Conservation (phyloP, 495 filamentous ascomycete species). For the Daldinia loculata region DNA sequence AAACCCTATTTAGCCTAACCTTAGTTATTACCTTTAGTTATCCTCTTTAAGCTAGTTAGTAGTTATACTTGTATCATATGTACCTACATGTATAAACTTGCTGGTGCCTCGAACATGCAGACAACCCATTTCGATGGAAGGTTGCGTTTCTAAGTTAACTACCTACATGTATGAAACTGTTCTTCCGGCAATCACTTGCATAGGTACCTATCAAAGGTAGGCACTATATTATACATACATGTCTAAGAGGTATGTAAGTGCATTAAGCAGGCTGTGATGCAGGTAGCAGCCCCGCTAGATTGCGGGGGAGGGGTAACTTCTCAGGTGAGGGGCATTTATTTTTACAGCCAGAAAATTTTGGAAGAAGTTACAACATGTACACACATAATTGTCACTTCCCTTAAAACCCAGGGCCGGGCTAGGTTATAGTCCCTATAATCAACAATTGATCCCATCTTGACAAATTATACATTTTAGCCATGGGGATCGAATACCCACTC, state of each 20-base stretch:
- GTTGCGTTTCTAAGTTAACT: no score
- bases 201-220: neutral
- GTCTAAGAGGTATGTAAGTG: neutral
- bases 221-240: neutral
- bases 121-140: no score
- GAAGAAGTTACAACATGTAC: conserved; percentile 19
- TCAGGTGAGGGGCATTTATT: conserved; percentile 43
- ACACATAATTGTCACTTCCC: conserved; percentile 6
- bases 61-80: no score
- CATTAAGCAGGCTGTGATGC: neutral
- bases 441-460: conserved; percentile 1
- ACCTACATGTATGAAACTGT: neutral
- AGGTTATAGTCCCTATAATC: neutral
- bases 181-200: conserved; percentile 1
- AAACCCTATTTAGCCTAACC: no score
- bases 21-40: no score
- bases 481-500: conserved; percentile 47
- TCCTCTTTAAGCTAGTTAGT: no score
- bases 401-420: conserved; percentile 5
- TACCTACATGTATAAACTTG: no score
- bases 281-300: conserved; percentile 19
- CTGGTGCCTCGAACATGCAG: no score
- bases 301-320: conserved; percentile 51
- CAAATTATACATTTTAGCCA: conserved; percentile 13
- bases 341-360: conserved; percentile 33